These are phyloP conservation scores for Phytopythium cucurbitacearum DNA, from an alignment of 352 stramenopile species.

Conservation along the genomic window DNA sequence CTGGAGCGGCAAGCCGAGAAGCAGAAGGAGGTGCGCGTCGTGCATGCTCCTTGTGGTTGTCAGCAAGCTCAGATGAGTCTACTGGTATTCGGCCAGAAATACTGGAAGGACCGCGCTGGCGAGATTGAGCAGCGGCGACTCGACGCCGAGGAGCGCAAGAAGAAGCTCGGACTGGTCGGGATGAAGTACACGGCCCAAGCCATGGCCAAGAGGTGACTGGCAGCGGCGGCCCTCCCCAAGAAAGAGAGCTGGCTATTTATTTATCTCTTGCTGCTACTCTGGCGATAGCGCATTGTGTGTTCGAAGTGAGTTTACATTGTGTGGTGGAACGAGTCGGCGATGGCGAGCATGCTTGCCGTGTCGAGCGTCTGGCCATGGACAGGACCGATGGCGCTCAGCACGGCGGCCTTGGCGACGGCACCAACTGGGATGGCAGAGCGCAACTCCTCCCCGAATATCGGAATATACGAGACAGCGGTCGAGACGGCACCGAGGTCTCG, in stretches of 20 bases:
- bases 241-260: conserved; percentile 2
- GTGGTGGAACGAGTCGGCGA: conserved; percentile 79
- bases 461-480: conserved; percentile 44
- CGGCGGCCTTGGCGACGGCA: conserved; percentile 74
- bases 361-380: conserved; percentile 55
- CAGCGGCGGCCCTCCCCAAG: not conserved
- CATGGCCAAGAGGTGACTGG: conserved; percentile 26
- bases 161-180: conserved; percentile 57
- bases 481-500: conserved; percentile 58
- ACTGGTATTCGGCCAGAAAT: conserved; percentile 20
- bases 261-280: not conserved
- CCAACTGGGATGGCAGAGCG: conserved; percentile 55
- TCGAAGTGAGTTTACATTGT: conserved; percentile 27
- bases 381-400: conserved; percentile 74
- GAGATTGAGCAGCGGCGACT: conserved; percentile 54
- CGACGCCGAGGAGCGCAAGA: conserved; percentile 73
- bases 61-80: not conserved
- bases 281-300: no score
- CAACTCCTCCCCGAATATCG: conserved; percentile 71
- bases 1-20: conserved; percentile 54
- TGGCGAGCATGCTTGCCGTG: conserved; percentile 63
- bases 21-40: conserved; percentile 41
- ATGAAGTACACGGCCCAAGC: conserved; percentile 72
- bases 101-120: conserved; percentile 64
- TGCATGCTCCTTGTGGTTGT: not conserved